phyloP scores from a whole-genome alignment of 306 rosid species.

The Glycyrrhiza uralensis region DNA sequence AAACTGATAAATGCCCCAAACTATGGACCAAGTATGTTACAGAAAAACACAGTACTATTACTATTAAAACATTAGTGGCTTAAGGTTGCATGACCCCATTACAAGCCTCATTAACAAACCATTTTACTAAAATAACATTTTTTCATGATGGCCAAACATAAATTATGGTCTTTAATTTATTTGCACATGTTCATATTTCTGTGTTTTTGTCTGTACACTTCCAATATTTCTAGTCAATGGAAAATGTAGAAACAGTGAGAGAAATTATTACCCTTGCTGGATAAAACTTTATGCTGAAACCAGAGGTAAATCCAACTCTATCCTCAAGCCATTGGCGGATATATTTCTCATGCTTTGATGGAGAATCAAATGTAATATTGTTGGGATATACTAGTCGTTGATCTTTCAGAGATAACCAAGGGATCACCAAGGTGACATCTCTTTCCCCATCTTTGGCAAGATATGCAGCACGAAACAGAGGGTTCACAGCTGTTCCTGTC shows the following conservation, averaged over 20 bases:
- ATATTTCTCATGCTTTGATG: constrained; percentile 67
- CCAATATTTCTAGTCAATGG: background rate
- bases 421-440: constrained; percentile 73
- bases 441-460: constrained; percentile 63
- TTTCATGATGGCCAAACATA: background rate
- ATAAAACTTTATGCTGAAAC: constrained; percentile 63
- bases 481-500: constrained; percentile 97
- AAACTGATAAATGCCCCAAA: constrained; percentile 1
- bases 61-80: background rate
- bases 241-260: constrained; percentile 18
- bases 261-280: constrained; percentile 64
- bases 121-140: background rate
- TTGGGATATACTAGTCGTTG: constrained; percentile 77
- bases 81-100: background rate
- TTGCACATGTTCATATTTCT: background rate
- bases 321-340: constrained; percentile 78
- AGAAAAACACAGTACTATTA: background rate
- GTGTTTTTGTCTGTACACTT: background rate
- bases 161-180: background rate
- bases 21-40: background rate
- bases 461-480: constrained; percentile 91
- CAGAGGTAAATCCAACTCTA: constrained; percentile 60
- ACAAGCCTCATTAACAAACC: background rate
- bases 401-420: constrained; percentile 83
- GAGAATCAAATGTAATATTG: constrained; percentile 60